Base-by-base conservation (phyloP, 768 basidiomycete species). In the Termitomyces sp. region DNA sequence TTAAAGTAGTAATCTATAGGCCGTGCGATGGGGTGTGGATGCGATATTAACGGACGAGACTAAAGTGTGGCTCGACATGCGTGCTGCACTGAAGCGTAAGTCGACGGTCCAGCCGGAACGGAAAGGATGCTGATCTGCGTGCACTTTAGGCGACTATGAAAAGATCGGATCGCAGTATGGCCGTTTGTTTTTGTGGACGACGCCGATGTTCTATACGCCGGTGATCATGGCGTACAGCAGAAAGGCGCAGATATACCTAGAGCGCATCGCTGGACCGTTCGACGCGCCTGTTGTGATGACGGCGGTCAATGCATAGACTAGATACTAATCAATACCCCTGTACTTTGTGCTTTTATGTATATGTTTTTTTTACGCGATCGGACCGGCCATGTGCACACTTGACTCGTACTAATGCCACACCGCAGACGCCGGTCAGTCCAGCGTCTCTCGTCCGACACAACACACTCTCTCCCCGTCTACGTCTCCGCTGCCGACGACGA, bases 11-110 rank as follows among this genome's bases (percentile, higher is more conserved):
- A 38, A 42, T n/a, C 8, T 42, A 42, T 63, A 90, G 88, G 88
- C 87, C 44, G 88, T 86, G 24, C 75, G 87, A 60, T 93, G 92
- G 91, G 86, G 80, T 57, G 88, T 84, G 6, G 80, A 86, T 61
- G 91, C 80, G 8, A 88, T 93, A 61, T 77, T 93, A 53, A 93
- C 91, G 13, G 91, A 93, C 62, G 76, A 82, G 54, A 90, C 89
- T 5, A 76, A 77, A 66, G 80, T 73, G 2, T 90, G 86, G 86
- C 72, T 91, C 38, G 80, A 83, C 46, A 66, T 91, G 60, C 81
- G 89, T 30, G 70, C 72, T 8, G 78, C 77, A 14, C 66, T 91
- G n/a, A 72, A 75, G 64, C 72, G 88, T 89, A 58, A 59, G 80
- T 70, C 36, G 51, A 50, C 47, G 4, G 14, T 8, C 46, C 13